Evolutionary conservation across 1,284 basidiomycete genomes (phyloP).

Genomic region (Ganoderma sinense): DNA sequence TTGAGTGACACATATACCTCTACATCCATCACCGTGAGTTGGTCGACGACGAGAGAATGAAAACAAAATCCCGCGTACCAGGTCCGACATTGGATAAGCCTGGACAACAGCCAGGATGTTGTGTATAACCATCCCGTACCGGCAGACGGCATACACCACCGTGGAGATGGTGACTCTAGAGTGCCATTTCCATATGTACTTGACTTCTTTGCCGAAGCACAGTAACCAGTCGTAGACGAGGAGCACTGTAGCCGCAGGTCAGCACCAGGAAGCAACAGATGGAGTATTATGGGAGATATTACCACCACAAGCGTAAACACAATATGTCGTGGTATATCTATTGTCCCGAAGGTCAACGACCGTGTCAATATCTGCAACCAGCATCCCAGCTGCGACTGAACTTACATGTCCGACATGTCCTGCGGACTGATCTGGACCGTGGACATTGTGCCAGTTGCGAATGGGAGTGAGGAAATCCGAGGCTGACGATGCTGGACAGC

Average conservation of each 20-base stretch:
- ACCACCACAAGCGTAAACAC: not conserved
- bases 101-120: not conserved
- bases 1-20: not conserved
- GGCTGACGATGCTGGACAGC: too few species aligned
- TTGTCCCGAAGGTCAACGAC: not conserved
- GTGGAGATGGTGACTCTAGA: not conserved
- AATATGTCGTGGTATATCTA: not conserved
- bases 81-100: not conserved
- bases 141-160: not conserved
- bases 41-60: not conserved
- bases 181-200: not conserved
- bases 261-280: not conserved
- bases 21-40: not conserved
- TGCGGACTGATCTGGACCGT: not conserved
- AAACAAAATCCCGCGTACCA: not conserved
- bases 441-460: not conserved
- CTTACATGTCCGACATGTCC: not conserved
- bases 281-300: not conserved
- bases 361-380: not conserved
- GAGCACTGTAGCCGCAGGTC: not conserved
- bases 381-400: not conserved
- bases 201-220: not conserved
- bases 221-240: not conserved
- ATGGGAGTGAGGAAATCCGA: too few species aligned
- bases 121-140: not conserved